Conservation (phyloP, 177 flowering plant genomes). For the Tripterygium wilfordii region DNA sequence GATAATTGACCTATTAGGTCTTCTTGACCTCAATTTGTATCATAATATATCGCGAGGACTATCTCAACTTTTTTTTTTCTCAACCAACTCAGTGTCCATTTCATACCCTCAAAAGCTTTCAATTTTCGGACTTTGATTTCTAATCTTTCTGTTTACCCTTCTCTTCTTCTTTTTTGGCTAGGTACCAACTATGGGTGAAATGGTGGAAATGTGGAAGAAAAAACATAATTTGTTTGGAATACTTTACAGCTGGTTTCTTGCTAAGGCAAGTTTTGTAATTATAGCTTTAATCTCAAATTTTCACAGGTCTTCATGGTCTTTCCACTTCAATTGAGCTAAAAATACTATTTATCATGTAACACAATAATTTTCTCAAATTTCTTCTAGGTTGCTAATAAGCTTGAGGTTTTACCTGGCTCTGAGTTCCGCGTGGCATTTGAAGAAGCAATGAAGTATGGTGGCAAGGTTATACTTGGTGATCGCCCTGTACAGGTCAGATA, state of each 20-base stretch:
- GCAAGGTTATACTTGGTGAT: conserved; percentile 93
- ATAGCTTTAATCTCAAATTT: not conserved
- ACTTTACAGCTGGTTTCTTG: conserved; percentile 91
- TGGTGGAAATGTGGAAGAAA: conserved; percentile 83
- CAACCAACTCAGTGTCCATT: no score
- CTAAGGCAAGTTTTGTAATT: conserved; percentile 52
- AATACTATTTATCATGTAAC: not conserved
- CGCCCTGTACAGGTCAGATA: conserved; percentile 75
- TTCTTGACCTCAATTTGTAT: no score
- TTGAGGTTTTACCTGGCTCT: conserved; percentile 88
- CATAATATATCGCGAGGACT: no score
- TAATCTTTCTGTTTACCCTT: not conserved
- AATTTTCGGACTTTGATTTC: not conserved
- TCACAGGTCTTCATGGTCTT: not conserved
- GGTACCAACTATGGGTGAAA: conserved; percentile 83
- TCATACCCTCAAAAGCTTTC: no score
- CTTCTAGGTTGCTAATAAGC: conserved; percentile 69
- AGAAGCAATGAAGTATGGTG: conserved; percentile 85
- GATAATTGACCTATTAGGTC: not conserved
- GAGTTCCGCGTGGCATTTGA: conserved; percentile 96
- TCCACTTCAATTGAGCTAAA: not conserved
- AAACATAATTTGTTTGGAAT: conserved; percentile 73
- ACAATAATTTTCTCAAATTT: not conserved
- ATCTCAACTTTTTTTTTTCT: no score
- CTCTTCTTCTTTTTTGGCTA: conserved; percentile 19